Evolutionary conservation across 352 stramenopile species (phyloP), one percentile per base, ranked within the genome.

Genomic region (Pythium vanterpoolii): DNA sequence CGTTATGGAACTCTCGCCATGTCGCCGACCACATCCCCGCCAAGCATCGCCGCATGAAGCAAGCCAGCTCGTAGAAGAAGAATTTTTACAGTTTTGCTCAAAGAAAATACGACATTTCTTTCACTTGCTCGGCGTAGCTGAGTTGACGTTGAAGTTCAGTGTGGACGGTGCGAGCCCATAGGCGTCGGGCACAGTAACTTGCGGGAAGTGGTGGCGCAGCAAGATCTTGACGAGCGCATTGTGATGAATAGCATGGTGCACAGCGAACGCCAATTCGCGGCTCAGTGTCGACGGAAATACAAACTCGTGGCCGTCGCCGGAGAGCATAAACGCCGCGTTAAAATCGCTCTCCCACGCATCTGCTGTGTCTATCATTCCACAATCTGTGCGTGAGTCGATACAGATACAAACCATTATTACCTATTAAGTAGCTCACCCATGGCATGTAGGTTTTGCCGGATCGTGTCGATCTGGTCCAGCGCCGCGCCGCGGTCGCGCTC

Each of bases 241-340:
- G 69, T 95, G 85, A 70, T 95, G 85, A 64, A 95, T 95, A 58
- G 72, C 89, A 62, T 95, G 85, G 63, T 95, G 85, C 50, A 90
- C 82, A 1, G 83, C 83, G 47, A 95, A 95, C n/a, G 79, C 81
- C 34, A 95, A 43, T 53, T 95, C 85, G 28, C 85, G 81, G 40
- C 70, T 80, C 18, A 93, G 72, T 1, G 81, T 91, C 50, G 81
- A 92, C 51, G 74, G 62, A 46, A 95, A 87, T 34, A 72, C 69
- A 31, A 89, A 77, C 62, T 95, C 77, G 16, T 69, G 62, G 48
- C 85, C 81, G 53, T 91, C 77, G 2, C 77, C 69, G 4, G 85
- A 87, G 19, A 95, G 72, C 83, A 93, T 93, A 68, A 95, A 95
- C 19, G 69, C 77, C 13, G 76, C 83, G 6, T 74, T 55, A 11